Conservation (phyloP, 768 basidiomycete species). For the Tylopilus felleus region DNA sequence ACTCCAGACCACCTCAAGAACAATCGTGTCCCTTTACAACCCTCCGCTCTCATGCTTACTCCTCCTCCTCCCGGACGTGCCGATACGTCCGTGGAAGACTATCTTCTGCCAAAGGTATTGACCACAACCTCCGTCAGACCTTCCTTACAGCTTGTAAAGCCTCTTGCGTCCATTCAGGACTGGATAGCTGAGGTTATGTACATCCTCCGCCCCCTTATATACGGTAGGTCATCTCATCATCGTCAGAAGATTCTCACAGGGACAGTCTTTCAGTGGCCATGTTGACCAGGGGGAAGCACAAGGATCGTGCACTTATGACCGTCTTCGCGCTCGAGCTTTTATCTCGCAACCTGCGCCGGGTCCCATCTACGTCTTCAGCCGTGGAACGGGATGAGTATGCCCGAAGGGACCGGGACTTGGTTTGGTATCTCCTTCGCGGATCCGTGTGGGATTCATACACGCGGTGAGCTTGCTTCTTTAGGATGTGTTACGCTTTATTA, state of each 20-base stretch:
- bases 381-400: slow-evolving; percentile 80
- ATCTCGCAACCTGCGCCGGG: slow-evolving; percentile 70
- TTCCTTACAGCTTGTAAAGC: slow-evolving; percentile 61
- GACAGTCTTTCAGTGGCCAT: slow-evolving; percentile 19
- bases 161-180: slow-evolving; percentile 60
- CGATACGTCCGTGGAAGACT: slow-evolving; percentile 69
- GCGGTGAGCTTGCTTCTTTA: slow-evolving; percentile 40
- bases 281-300: slow-evolving; percentile 22
- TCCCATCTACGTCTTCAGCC: slow-evolving; percentile 54
- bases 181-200: slow-evolving; percentile 75
- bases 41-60: slow-evolving; percentile 55
- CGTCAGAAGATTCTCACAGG: slow-evolving; percentile 4
- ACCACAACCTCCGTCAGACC: slow-evolving; percentile 69
- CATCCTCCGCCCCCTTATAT: slow-evolving; percentile 69
- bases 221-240: slow-evolving; percentile 48
- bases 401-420: slow-evolving; percentile 72
- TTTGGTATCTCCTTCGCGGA: slow-evolving; percentile 84
- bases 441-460: slow-evolving; percentile 83
- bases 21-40: slow-evolving; percentile 65
- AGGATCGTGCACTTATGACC: slow-evolving; percentile 59
- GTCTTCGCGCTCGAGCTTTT: slow-evolving; percentile 68
- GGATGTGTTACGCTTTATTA: not conserved
- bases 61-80: slow-evolving; percentile 48
- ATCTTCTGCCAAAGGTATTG: slow-evolving; percentile 77
- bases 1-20: slow-evolving; percentile 82